A percentile compares a stretch with the other conserved stretches of the same genome.
These are phyloP conservation scores for Citrullus mucosospermus DNA, from an alignment of 306 rosid species.

Conservation along the genomic window DNA sequence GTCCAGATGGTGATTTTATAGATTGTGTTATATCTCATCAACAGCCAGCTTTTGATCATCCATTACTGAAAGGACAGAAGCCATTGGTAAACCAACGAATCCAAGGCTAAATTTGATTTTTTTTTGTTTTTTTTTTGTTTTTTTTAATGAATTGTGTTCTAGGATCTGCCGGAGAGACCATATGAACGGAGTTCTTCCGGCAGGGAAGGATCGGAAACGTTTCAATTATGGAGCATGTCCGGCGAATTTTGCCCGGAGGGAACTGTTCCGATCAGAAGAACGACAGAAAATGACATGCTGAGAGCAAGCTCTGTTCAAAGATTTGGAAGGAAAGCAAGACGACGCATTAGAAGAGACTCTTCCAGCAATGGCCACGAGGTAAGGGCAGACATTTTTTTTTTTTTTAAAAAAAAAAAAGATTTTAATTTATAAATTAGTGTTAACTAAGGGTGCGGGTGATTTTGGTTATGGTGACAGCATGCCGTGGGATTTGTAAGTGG, in stretches of 20 bases:
- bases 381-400: background rate
- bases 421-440: background rate
- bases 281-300: constrained; percentile 54
- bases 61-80: constrained; percentile 50
- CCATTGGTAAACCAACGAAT: constrained; percentile 43
- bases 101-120: background rate
- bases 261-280: constrained; percentile 75
- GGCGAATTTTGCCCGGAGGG: constrained; percentile 76
- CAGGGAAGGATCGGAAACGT: constrained; percentile 23
- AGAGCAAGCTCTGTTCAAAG: constrained; percentile 55
- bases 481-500: constrained; percentile 95
- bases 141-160: background rate
- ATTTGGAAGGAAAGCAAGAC: constrained; percentile 58
- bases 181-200: constrained; percentile 17
- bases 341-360: constrained; percentile 64
- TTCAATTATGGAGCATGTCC: constrained; percentile 60
- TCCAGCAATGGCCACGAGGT: constrained; percentile 90
- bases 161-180: constrained; percentile 82
- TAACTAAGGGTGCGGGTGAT: background rate
- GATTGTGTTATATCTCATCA: constrained; percentile 66
- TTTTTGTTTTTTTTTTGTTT: background rate
- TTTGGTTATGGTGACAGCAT: constrained; percentile 37
- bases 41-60: constrained; percentile 94
- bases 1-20: constrained; percentile 53
- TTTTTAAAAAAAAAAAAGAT: too few species aligned